Percentiles rank a stretch among this genome's conserved stretches.
phyloP scores from a whole-genome alignment of 192 early-diverging fungal genomes.

The Gamsiella multidivaricata region DNA sequence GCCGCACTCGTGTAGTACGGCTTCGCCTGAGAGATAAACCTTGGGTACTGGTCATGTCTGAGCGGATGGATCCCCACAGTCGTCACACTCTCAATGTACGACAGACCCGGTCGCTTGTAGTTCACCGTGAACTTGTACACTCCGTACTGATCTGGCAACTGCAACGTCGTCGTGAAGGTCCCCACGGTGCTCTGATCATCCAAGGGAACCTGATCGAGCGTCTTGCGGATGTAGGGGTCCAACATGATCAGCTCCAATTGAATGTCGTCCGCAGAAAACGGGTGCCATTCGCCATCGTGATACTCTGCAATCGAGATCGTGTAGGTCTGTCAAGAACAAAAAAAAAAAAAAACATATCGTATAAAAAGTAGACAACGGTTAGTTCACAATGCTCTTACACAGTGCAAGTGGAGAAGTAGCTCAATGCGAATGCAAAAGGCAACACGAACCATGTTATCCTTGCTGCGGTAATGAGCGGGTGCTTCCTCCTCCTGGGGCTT shows the following conservation, averaged over 20 bases:
- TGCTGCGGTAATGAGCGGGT: conserved; percentile 89
- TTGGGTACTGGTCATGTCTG: conserved; percentile 95
- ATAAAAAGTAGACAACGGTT: not conserved
- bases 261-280: conserved; percentile 82
- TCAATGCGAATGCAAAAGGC: not conserved
- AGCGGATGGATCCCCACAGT: conserved; percentile 90
- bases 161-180: conserved; percentile 55
- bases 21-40: conserved; percentile 91
- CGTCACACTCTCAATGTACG: conserved; percentile 78
- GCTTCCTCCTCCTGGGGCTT: conserved; percentile 71
- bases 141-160: conserved; percentile 95
- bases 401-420: not conserved
- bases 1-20: conserved; percentile 93
- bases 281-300: conserved; percentile 81
- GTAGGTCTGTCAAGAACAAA: conserved; percentile 69
- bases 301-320: conserved; percentile 85
- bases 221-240: conserved; percentile 93
- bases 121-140: conserved; percentile 97
- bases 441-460: conserved; percentile 82
- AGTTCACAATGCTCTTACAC: not conserved
- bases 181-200: conserved; percentile 45
- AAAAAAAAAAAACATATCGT: not conserved
- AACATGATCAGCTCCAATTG: conserved; percentile 97
- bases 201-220: conserved; percentile 63
- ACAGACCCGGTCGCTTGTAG: conserved; percentile 87